These are phyloP conservation scores for Metschnikowia continentalis DNA, from an alignment of 805 yeast species.

Conservation along the genomic window DNA sequence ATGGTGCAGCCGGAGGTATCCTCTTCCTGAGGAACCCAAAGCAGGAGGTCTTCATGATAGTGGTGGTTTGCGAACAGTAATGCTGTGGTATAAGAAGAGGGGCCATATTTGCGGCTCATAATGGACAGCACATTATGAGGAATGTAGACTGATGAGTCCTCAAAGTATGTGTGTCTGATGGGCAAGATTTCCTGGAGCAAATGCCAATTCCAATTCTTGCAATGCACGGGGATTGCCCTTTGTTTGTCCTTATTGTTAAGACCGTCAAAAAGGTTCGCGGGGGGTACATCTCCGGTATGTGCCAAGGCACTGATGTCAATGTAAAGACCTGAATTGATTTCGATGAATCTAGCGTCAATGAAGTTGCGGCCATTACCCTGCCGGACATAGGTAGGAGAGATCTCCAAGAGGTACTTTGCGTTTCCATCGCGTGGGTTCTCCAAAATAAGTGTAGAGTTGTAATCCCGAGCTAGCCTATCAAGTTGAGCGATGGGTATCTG, in stretches of 20 bases:
- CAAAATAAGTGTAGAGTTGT: slow-evolving; percentile 13
- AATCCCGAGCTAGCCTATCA: slow-evolving; percentile 12
- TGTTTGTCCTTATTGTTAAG: slow-evolving; percentile 2
- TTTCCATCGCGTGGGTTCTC: slow-evolving; percentile 19
- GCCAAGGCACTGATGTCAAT: slow-evolving; percentile 17
- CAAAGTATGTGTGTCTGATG: slow-evolving; percentile 33
- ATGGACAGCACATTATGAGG: slow-evolving; percentile 31
- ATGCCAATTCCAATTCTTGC: slow-evolving; percentile 41
- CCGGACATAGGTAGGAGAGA: slow-evolving; percentile 20
- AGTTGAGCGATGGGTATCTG: slow-evolving; percentile 18
- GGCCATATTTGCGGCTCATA: slow-evolving; percentile 31
- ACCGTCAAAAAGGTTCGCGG: slow-evolving; percentile 3
- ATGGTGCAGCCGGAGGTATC: slow-evolving; percentile 27
- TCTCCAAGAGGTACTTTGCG: slow-evolving; percentile 19
- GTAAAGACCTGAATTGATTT: slow-evolving; percentile 38
- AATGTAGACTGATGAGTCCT: slow-evolving; percentile 33
- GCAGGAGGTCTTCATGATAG: slow-evolving; percentile 38
- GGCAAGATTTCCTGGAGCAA: slow-evolving; percentile 33
- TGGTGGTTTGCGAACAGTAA: slow-evolving; percentile 27
- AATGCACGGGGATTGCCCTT: slow-evolving; percentile 26
- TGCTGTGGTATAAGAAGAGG: slow-evolving; percentile 26
- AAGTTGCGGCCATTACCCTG: slow-evolving; percentile 20
- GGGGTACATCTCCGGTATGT: slow-evolving; percentile 11
- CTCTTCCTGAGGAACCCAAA: slow-evolving; percentile 45
- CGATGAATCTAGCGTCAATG: slow-evolving; percentile 19